Conservation (phyloP, 2,329 filamentous ascomycete species). For the Neofusicoccum laricinum region DNA sequence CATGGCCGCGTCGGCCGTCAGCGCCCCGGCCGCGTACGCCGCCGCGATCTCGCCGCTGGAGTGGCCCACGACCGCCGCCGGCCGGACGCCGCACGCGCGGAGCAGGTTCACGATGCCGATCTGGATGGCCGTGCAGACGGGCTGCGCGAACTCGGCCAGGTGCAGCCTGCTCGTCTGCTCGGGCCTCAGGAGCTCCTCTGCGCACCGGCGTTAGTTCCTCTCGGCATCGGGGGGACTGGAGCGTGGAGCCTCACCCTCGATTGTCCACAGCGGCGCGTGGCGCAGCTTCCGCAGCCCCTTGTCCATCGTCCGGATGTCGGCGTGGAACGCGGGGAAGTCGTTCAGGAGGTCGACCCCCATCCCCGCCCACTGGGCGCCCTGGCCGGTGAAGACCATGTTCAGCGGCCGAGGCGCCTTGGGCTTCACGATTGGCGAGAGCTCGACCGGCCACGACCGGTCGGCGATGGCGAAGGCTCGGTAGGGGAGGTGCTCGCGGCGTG, state of each 20-base stretch:
- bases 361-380: slow-evolving; percentile 6
- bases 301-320: background rate
- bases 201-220: no score
- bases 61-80: slow-evolving; percentile 14
- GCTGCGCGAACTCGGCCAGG: slow-evolving; percentile 17
- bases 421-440: background rate
- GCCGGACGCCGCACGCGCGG: background rate
- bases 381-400: slow-evolving; percentile 18
- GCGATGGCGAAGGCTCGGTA: slow-evolving; percentile 16
- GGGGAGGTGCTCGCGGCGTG: slow-evolving; percentile 17
- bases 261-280: background rate
- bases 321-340: background rate
- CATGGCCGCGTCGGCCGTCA: slow-evolving; percentile 8
- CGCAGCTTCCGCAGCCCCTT: background rate
- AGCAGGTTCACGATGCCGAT: slow-evolving; percentile 13
- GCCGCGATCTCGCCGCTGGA: slow-evolving; percentile 18
- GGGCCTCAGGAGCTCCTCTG: slow-evolving; percentile 12
- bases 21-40: slow-evolving; percentile 8
- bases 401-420: background rate
- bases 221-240: no score
- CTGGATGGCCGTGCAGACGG: slow-evolving; percentile 16
- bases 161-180: background rate
- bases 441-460: background rate
- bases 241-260: background rate
- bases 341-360: background rate